phyloP scores from a whole-genome alignment of 2,329 filamentous ascomycete genomes.

The Claviceps sp. region DNA sequence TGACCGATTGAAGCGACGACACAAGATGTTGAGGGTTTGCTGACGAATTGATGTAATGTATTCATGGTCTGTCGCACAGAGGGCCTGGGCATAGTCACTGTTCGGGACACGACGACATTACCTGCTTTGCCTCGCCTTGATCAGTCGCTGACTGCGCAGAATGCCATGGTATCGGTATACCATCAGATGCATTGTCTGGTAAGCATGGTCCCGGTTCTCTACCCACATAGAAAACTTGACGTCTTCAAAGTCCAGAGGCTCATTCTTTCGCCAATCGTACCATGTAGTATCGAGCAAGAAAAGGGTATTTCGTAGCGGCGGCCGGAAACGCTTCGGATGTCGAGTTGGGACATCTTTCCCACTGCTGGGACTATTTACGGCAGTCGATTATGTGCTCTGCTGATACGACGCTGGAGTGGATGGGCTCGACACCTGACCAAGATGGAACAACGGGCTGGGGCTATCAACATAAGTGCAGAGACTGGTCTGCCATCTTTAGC shows the following conservation, averaged over 20 bases:
- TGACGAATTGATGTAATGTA: neutral
- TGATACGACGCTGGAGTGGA: conserved; percentile 1
- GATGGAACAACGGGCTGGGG: neutral
- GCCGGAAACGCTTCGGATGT: neutral
- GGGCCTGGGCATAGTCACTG: neutral
- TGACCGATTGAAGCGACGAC: neutral
- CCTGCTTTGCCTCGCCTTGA: neutral
- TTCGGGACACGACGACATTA: neutral
- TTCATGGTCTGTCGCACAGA: neutral
- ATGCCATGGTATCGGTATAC: conserved; percentile 1
- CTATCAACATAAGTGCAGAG: neutral
- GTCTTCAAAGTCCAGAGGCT: neutral
- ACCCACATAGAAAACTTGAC: too few relatives aligned
- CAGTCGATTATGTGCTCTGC: conserved; percentile 1
- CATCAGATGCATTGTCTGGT: conserved; percentile 3
- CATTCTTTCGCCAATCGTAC: neutral
- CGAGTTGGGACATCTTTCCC: neutral
- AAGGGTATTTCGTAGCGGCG: neutral
- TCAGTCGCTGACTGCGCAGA: neutral
- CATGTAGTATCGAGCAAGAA: neutral
- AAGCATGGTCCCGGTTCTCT: neutral
- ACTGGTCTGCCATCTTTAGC: neutral
- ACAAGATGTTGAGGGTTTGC: neutral
- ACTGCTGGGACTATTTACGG: conserved; percentile 2
- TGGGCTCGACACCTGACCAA: neutral